Base-by-base conservation (phyloP, 106 monocot species). In the Apostasia shenzhenica region DNA sequence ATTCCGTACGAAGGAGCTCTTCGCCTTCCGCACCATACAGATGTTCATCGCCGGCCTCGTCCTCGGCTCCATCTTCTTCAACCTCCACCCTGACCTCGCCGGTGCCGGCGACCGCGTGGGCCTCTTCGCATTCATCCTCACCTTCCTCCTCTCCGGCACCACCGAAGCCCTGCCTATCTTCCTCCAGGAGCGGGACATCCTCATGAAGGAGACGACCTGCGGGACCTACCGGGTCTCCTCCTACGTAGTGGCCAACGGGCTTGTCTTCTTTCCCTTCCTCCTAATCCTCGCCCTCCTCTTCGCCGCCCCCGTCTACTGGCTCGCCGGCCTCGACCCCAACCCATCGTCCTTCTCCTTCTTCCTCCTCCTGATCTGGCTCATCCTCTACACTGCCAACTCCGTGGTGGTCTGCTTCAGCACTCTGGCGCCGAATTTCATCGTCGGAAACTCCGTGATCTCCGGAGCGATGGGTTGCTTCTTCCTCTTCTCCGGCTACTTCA, bases 401-500 rank as follows among this genome's bases (percentile, higher is more conserved):
- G 92, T 97, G 14, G 89, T 84, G 55, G 79, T 83, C 37, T 97
- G 95, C 74, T 81, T 92, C 73, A 79, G 78, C 37, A 82, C 95
- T 1, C 72, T 89, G 7, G 89, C 79, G 1, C 89, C 95, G 0
- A 79, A 92, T 71, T 97, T 97, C 75, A 81, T 97, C 12, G 80
- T 89, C 1, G 95, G 92, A 2, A 92, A 97, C 50, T 89, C 92
- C 1, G 2, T 92, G 54, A 84, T 97, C 45, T 75, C 84, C 8
- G 92, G 92, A 1, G 78, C 84, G 41, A 80, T 97, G 89, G 95
- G 95, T 1, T 77, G 83, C 10, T 97, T 89, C 82, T 97, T 92
- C 69, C 69, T 92, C 57, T 97, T 97, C 70, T 92, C 95, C 2
- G 94, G 94, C 41, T 94, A 91, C 68, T 94, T 94, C 82, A 92